These are phyloP conservation scores for Ceriops decandra DNA, from an alignment of 345 rosid species.

Conservation along the genomic window DNA sequence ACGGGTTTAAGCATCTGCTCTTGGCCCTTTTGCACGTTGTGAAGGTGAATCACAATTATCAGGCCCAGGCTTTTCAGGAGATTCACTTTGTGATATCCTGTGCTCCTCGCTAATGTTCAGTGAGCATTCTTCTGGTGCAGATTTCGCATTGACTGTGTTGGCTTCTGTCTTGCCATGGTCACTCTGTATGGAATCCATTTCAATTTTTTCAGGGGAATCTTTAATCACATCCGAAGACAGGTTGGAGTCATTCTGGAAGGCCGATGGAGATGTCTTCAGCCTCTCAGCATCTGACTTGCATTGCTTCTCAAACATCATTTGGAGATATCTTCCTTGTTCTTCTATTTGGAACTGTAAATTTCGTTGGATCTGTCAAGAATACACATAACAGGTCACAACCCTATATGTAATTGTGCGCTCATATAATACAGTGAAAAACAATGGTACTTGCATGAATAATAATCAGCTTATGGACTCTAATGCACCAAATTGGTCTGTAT, in stretches of 20 bases:
- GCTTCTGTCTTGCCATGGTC: conserved; percentile 17
- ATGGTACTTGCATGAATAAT: neutral
- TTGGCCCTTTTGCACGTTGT: conserved; percentile 50
- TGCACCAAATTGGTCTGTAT: too few species aligned
- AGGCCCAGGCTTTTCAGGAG: conserved; percentile 22
- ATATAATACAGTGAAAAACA: neutral
- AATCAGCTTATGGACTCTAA: too few species aligned
- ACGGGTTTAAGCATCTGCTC: conserved; percentile 36
- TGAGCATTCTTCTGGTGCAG: conserved; percentile 25
- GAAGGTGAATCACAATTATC: conserved; percentile 24
- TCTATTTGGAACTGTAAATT: conserved; percentile 88
- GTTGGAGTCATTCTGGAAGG: conserved; percentile 36
- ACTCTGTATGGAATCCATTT: conserved; percentile 29
- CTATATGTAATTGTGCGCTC: neutral
- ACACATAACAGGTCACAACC: neutral
- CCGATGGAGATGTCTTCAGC: conserved; percentile 53
- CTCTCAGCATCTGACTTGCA: conserved; percentile 50
- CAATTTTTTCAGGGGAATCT: conserved; percentile 34
- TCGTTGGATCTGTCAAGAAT: conserved; percentile 63
- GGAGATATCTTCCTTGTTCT: conserved; percentile 93
- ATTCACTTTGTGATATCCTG: conserved; percentile 23
- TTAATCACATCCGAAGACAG: conserved; percentile 22
- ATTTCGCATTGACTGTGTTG: conserved; percentile 3
- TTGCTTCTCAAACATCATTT: conserved; percentile 96
- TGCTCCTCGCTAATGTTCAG: conserved; percentile 27